Percentiles rank a stretch among this genome's conserved stretches.
Evolutionary conservation across 1,139 yeast genomes (phyloP).

Genomic region (Saccharomyces hybrid): DNA sequence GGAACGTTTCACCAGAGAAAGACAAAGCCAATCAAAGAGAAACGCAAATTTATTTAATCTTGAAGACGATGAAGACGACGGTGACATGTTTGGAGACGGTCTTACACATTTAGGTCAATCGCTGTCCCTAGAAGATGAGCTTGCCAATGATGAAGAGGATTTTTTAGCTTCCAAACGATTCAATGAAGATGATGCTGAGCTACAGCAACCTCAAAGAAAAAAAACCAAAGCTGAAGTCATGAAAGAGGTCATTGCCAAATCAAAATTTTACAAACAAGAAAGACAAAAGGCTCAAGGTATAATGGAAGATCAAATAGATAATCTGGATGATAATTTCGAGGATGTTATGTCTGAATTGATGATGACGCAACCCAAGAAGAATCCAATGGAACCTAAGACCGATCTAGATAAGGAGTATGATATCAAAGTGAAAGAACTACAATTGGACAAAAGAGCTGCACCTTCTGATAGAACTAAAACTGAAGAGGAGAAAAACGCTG

Average conservation of each 20-base stretch:
- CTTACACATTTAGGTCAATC: conserved; percentile 80
- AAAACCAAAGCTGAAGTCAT: conserved; percentile 91
- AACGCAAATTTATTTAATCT: conserved; percentile 52
- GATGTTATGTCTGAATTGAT: conserved; percentile 63
- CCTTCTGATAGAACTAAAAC: conserved; percentile 98
- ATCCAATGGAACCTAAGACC: conserved; percentile 16
- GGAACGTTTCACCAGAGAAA: conserved; percentile 85
- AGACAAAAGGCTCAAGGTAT: conserved; percentile 73
- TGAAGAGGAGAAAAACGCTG: conserved; percentile 69
- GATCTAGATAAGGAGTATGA: conserved; percentile 47
- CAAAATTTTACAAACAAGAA: conserved; percentile 81
- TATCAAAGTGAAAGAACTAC: conserved; percentile 65
- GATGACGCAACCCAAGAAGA: conserved; percentile 22
- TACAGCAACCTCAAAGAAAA: conserved; percentile 45
- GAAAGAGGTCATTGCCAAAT: conserved; percentile 94
- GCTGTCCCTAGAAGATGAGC: conserved; percentile 46
- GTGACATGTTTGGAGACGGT: conserved; percentile 38
- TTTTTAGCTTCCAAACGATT: conserved; percentile 7
- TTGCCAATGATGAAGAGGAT: conserved; percentile 35
- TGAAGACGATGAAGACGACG: conserved; percentile 59
- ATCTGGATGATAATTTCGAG: conserved; percentile 69
- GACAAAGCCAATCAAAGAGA: conserved; percentile 47
- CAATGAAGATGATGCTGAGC: conserved; percentile 38
- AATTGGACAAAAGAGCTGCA: conserved; percentile 77
- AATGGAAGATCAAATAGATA: conserved; percentile 61